These are phyloP conservation scores for Chrysosporium keratinophilum DNA, from an alignment of 2,329 filamentous ascomycete species.

Conservation along the genomic window DNA sequence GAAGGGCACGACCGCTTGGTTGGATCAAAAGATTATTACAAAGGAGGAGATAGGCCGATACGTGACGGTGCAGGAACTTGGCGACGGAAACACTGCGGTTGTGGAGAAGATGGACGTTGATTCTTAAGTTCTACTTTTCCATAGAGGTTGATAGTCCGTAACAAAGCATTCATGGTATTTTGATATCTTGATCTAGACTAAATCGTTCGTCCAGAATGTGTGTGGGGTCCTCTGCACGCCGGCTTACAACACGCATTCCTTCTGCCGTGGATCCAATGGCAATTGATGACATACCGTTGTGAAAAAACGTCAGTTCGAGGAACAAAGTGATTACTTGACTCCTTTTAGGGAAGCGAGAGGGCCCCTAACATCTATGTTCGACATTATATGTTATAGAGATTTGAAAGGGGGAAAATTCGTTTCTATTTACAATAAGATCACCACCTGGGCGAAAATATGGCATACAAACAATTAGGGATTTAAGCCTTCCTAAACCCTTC, in stretches of 20 bases:
- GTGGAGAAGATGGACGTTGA: slow-evolving; percentile 59
- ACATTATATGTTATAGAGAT: no score
- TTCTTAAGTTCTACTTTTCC: slow-evolving; percentile 20
- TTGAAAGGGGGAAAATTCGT: no score
- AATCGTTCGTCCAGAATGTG: no score
- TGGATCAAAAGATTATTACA: slow-evolving; percentile 93
- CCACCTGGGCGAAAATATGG: not conserved
- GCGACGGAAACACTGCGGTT: slow-evolving; percentile 51
- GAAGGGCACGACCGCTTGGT: slow-evolving; percentile 83
- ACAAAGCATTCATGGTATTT: not conserved
- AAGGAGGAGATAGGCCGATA: slow-evolving; percentile 92
- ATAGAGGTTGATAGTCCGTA: not conserved
- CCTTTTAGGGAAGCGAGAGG: no score
- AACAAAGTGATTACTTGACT: no score
- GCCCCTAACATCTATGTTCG: no score
- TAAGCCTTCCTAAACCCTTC: slow-evolving; percentile 10
- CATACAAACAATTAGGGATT: not conserved
- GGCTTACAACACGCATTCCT: no score
- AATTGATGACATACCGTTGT: no score
- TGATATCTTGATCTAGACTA: no score
- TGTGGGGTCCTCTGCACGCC: no score
- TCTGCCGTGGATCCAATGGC: no score
- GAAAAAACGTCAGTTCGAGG: no score
- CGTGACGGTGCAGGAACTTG: slow-evolving; percentile 78
- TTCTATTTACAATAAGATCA: not conserved